Conservation (phyloP, 129 eudicot genomes). For the Flaveria ramosissima region DNA sequence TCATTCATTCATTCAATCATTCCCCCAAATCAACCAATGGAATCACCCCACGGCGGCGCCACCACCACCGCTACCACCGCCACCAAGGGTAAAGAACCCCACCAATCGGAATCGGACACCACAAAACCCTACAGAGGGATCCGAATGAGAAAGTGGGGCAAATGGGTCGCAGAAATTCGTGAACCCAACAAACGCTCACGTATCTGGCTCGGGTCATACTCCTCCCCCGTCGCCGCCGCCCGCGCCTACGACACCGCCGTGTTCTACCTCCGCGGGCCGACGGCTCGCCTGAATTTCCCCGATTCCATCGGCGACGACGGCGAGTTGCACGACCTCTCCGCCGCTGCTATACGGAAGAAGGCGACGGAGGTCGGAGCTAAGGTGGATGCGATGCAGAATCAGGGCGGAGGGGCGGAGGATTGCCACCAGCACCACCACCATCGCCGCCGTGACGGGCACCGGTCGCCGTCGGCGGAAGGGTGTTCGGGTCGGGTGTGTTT, state of each 20-base stretch:
- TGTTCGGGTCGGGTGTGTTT: conserved; percentile 9
- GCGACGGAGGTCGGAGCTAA: conserved; percentile 2
- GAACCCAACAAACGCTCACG: conserved; percentile 11
- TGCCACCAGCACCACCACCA: too few relatives aligned
- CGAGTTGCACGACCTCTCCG: background rate
- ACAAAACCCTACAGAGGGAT: conserved; percentile 4
- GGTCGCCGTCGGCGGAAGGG: background rate
- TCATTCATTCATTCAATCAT: background rate
- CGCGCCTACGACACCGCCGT: conserved; percentile 15
- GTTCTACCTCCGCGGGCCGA: conserved; percentile 13
- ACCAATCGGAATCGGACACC: background rate
- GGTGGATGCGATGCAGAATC: background rate
- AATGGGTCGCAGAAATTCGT: conserved; percentile 4
- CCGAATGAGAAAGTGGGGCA: conserved; percentile 10
- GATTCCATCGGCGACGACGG: background rate
- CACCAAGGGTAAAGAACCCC: background rate
- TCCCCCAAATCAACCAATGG: background rate
- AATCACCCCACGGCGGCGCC: background rate
- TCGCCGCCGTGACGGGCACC: background rate
- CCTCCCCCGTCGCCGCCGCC: conserved; percentile 8
- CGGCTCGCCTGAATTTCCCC: background rate
- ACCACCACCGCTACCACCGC: background rate
- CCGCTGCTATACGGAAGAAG: background rate
- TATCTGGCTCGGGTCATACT: conserved; percentile 13
- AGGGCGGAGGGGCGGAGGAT: background rate